phyloP scores from a whole-genome alignment of 164 flowering plant species.

The Stephania cephalantha region DNA sequence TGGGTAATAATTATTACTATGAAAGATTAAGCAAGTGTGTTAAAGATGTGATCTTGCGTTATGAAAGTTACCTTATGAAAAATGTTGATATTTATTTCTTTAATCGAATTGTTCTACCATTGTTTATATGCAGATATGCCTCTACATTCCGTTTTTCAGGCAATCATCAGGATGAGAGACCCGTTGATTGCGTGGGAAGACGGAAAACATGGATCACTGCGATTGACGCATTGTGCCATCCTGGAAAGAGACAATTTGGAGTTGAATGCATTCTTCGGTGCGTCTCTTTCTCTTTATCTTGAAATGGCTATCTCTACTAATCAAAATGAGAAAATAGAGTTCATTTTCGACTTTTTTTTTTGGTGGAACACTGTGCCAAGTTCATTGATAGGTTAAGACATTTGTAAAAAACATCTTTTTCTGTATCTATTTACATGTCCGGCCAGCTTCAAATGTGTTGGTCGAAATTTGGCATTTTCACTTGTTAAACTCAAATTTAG shows the following conservation, averaged over 20 bases:
- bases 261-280: constrained; percentile 59
- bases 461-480: no score
- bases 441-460: no score
- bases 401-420: no score
- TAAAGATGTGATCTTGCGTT: no score
- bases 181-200: constrained; percentile 51
- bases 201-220: constrained; percentile 74
- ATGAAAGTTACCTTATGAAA: neutral
- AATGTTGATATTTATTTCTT: neutral
- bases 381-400: neutral
- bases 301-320: constrained; percentile 1
- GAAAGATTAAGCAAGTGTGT: no score
- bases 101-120: neutral
- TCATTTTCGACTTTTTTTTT: neutral
- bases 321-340: neutral
- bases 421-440: neutral
- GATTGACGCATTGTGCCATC: constrained; percentile 74
- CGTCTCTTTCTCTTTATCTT: neutral
- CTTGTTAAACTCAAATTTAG: no score
- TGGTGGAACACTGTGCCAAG: neutral
- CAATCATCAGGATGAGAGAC: constrained; percentile 47
- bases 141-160: constrained; percentile 71
- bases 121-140: constrained; percentile 52
- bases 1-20: no score
- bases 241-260: constrained; percentile 55